These are phyloP conservation scores for Pleurotus tuoliensis DNA, from an alignment of 768 basidiomycete genomes.

Conservation along the genomic window DNA sequence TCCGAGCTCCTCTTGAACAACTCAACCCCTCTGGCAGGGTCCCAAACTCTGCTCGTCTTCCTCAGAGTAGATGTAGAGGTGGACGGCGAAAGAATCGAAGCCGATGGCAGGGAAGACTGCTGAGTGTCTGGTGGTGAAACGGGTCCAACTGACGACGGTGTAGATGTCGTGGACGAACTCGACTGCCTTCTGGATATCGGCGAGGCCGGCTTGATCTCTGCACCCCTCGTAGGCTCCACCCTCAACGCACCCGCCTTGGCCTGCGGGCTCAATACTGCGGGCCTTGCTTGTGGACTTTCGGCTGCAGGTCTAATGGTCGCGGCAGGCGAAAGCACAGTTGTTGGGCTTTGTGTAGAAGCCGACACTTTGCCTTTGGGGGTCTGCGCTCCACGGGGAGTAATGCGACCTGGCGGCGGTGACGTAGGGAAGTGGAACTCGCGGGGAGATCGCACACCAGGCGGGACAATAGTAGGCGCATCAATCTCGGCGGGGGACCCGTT, in stretches of 20 bases:
- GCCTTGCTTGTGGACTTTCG: neutral
- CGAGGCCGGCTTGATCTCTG: neutral
- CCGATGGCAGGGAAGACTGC: slow-evolving; percentile 46
- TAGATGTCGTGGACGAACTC: slow-evolving; percentile 4
- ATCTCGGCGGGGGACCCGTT: slow-evolving; percentile 6
- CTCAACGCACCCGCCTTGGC: too few species aligned
- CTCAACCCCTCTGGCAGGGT: slow-evolving; percentile 82
- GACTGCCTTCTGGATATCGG: neutral
- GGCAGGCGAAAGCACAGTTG: slow-evolving; percentile 9
- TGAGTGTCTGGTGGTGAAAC: slow-evolving; percentile 43
- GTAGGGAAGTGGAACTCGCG: slow-evolving; percentile 16
- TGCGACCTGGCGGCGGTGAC: slow-evolving; percentile 13
- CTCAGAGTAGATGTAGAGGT: slow-evolving; percentile 41
- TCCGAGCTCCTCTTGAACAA: slow-evolving; percentile 85
- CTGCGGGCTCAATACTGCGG: neutral
- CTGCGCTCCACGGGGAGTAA: slow-evolving; percentile 1
- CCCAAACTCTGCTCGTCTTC: slow-evolving; percentile 71
- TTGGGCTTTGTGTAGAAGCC: slow-evolving; percentile 1
- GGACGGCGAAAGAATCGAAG: slow-evolving; percentile 36
- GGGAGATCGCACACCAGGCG: slow-evolving; percentile 16
- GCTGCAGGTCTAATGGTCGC: neutral
- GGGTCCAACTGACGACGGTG: slow-evolving; percentile 31
- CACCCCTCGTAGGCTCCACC: neutral
- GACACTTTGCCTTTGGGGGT: neutral
- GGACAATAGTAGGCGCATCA: neutral